Evolutionary conservation across 148 eudicot genomes (phyloP), one percentile per base, ranked within the genome.

Genomic region (Amaranthus cruentus): DNA sequence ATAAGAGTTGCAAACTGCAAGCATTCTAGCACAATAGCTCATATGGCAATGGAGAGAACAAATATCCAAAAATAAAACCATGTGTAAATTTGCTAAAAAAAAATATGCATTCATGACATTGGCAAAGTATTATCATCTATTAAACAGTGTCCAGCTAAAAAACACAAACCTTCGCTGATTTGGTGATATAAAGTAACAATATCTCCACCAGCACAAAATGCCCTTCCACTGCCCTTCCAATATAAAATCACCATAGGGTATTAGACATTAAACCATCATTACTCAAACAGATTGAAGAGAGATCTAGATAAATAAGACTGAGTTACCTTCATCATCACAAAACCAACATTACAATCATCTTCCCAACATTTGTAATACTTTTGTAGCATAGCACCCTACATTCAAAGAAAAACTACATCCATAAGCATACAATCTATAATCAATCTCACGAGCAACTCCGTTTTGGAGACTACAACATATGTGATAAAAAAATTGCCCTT

Each of bases 181-280:
- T 71, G 78, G 75, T 72, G 79, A 79, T 83, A 89, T 14, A 93
- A 75, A 46, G 86, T 11, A 62, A 90, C 87, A 62, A 93, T 84
- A 81, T 93, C 96, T 71, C 93, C 98, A 65, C 98, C 98, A 67
- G 98, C 94, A 80, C 89, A 85, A 86, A 86, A 93, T 58, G 98
- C 93, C 84, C 91, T 88, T 84, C 90, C 94, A 62, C 91, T 87
- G 57, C 98, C 98, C 98, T 93, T 84, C 75, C 84, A 70, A 79
- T 64, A 65, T 74, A 12, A 3, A 64, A 73, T 0, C 2, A 81
- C 73, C 51, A 55, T 77, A n/a, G 11, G 3, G 15, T 67, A 53
- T 68, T 59, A 61, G 10, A 62, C 46, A 38, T 52, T 73, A 54
- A 13, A 5, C 12, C 71, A 48, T 28, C 44, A 58, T 61, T 43